These are phyloP conservation scores for Pythium vanterpoolii DNA, from an alignment of 352 stramenopile species.

Conservation along the genomic window DNA sequence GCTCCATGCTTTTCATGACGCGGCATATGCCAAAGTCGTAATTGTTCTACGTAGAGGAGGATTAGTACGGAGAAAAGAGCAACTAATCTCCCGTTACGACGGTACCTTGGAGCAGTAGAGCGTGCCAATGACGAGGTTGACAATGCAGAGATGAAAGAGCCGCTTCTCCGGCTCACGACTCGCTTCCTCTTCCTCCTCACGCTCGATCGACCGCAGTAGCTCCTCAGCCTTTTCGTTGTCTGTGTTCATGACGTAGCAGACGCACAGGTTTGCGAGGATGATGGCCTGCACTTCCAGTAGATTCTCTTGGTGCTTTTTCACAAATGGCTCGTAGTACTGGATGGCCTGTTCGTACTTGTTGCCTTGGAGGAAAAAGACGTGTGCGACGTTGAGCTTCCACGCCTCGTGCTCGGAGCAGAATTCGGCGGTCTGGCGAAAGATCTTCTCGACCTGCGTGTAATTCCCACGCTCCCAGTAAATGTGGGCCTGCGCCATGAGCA, in stretches of 20 bases:
- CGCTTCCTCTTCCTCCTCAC: slow-evolving; percentile 91
- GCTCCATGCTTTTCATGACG: slow-evolving; percentile 94
- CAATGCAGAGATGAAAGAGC: slow-evolving; percentile 95
- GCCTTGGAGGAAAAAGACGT: slow-evolving; percentile 95
- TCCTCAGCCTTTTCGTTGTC: slow-evolving; percentile 96
- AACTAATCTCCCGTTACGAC: slow-evolving; percentile 1
- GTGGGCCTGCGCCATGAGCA: slow-evolving; percentile 95
- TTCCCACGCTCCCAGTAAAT: slow-evolving; percentile 97
- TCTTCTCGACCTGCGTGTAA: slow-evolving; percentile 95
- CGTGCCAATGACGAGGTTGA: slow-evolving; percentile 97
- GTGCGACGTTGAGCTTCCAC: slow-evolving; percentile 96
- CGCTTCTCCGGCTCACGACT: slow-evolving; percentile 88
- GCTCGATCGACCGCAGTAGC: slow-evolving; percentile 94
- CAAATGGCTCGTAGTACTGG: slow-evolving; percentile 95
- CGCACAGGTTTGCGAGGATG: slow-evolving; percentile 96
- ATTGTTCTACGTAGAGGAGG: slow-evolving; percentile 70
- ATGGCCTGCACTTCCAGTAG: slow-evolving; percentile 95
- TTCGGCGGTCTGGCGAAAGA: slow-evolving; percentile 93
- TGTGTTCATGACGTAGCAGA: slow-evolving; percentile 97
- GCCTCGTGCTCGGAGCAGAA: slow-evolving; percentile 95
- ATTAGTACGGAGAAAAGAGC: background rate
- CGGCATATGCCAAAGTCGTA: slow-evolving; percentile 96
- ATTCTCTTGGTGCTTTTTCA: slow-evolving; percentile 90
- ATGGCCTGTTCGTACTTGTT: slow-evolving; percentile 88
- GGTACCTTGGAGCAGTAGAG: slow-evolving; percentile 95